Evolutionary conservation across 805 yeast species (phyloP).

Genomic region (Zygotorulaspora danielsina): DNA sequence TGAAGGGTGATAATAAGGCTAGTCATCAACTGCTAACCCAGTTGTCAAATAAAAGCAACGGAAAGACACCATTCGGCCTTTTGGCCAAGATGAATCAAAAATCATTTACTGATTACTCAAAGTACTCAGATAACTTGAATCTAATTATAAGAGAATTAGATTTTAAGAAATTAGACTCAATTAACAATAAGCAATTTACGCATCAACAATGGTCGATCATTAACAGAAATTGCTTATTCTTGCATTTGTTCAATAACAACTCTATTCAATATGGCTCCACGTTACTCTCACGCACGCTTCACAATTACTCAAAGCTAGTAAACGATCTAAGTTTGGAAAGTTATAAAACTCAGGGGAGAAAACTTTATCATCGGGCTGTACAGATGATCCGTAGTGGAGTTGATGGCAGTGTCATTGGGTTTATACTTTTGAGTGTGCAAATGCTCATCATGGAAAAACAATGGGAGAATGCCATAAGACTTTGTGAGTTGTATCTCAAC

Average conservation of each 20-base stretch:
- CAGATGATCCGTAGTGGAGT: conserved; percentile 22
- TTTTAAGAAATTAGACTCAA: conserved; percentile 20
- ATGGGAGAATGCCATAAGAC: conserved; percentile 30
- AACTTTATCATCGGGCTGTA: conserved; percentile 24
- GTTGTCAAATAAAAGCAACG: conserved; percentile 26
- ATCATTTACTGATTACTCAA: conserved; percentile 31
- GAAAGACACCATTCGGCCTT: conserved; percentile 27
- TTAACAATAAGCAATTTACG: conserved; percentile 24
- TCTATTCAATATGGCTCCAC: conserved; percentile 18
- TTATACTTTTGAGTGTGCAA: conserved; percentile 27
- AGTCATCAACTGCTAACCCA: conserved; percentile 38
- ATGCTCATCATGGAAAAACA: conserved; percentile 27
- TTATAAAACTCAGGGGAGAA: conserved; percentile 31
- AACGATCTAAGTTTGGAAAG: conserved; percentile 26
- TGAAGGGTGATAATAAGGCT: conserved; percentile 36
- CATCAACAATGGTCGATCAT: conserved; percentile 27
- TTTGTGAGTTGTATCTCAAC: conserved; percentile 26
- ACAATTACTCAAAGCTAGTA: conserved; percentile 23
- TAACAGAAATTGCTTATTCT: conserved; percentile 20
- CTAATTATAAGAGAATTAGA: conserved; percentile 36
- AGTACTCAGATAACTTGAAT: conserved; percentile 30
- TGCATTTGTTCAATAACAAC: conserved; percentile 28
- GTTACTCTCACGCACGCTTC: conserved; percentile 23
- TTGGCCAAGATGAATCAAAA: conserved; percentile 34
- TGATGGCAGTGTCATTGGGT: conserved; percentile 23